Conservation (phyloP, 148 eudicot species). For the Pouteria glomerata region DNA sequence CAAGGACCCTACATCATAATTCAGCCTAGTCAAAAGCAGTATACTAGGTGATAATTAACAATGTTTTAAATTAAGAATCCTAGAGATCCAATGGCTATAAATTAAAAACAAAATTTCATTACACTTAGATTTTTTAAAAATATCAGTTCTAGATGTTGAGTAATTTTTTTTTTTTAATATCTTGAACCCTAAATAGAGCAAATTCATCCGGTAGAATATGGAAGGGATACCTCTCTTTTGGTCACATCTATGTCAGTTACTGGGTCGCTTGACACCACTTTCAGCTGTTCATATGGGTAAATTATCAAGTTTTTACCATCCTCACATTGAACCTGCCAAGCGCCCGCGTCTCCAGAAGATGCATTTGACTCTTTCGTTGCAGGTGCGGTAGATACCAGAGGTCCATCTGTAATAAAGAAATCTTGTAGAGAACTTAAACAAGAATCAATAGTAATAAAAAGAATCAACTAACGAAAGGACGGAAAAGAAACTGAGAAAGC, state of each 20-base stretch:
- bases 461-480: not conserved
- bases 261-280: slow-evolving; percentile 32
- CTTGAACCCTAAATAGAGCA: not conserved
- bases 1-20: too few species aligned
- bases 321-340: slow-evolving; percentile 1
- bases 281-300: slow-evolving; percentile 36
- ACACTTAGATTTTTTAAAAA: too few species aligned
- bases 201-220: not conserved
- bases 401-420: not conserved
- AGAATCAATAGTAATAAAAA: not conserved
- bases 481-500: not conserved
- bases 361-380: not conserved
- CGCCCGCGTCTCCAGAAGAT: slow-evolving; percentile 10
- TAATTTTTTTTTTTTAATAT: not conserved
- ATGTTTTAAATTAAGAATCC: too few species aligned
- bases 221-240: slow-evolving; percentile 39
- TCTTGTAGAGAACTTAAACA: not conserved
- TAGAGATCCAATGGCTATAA: too few species aligned
- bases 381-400: slow-evolving; percentile 7
- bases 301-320: slow-evolving; percentile 20
- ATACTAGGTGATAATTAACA: too few species aligned
- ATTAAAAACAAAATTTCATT: not conserved
- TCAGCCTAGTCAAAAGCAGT: too few species aligned
- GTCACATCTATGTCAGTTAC: slow-evolving; percentile 35
- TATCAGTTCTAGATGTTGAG: not conserved